Evolutionary conservation across 441 rosid species (phyloP), one percentile per base, ranked within the genome.

Genomic region (Adansonia grandidieri): DNA sequence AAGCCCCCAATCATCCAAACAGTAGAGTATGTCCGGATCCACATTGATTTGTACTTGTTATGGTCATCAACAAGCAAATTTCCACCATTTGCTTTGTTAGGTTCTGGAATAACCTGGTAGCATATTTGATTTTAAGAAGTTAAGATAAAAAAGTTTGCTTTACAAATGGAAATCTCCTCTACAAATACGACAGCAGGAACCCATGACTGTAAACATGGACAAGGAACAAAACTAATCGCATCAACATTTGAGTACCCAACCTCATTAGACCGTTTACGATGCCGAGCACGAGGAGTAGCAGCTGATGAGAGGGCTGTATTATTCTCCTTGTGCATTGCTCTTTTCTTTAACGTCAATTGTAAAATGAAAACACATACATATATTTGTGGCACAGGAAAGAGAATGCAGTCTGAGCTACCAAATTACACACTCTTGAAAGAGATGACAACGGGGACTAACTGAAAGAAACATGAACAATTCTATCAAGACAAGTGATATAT

Each of bases 1-100:
- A 93, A 93, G 50, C 92, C 91, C 22, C 90, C 96, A 28, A 93
- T 88, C 98, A 95, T 95, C 98, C 98, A 95, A 69, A 95, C 22
- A 20, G 96, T 85, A 60, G 98, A 93, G 82, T 88, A 78, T 0
- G 98, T 82, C 54, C 98, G 87, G 56, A 92, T 75, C 87, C 86
- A 85, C 87, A 95, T 85, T 7, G 95, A 92, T 45, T 82, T 91
- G 84, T 95, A 93, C 80, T 95, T 95, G 84, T 84, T 89, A 37
- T 76, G 89, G 68, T 91, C 96, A 75, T 88, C 64, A 62, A 90
- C 89, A 61, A 93, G 95, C 81, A 95, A 87, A 80, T 83, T 69
- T 51, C 75, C 75, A 80, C 92, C 98, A 83, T 87, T 92, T 82
- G 84, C 14, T 85, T 84, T 91, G 81, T 78, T 73, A 81, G 78